Conservation (phyloP, 1,284 basidiomycete genomes). For the Boletus smithii region DNA sequence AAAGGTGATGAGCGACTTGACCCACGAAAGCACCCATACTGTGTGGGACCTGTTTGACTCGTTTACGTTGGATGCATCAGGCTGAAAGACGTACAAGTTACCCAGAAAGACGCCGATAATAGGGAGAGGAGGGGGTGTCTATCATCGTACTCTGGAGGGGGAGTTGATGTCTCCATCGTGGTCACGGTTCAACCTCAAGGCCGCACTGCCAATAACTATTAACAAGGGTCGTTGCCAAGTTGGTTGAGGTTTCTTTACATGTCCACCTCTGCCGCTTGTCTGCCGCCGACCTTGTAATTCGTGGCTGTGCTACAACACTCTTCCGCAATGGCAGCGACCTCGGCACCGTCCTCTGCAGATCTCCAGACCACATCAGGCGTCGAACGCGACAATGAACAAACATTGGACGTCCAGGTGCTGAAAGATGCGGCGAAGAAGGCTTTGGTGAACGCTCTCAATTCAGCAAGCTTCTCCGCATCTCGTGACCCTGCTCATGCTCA, state of each 20-base stretch:
- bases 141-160: slow-evolving; percentile 29
- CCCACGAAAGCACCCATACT: slow-evolving; percentile 83
- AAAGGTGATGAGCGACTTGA: slow-evolving; percentile 68
- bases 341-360: slow-evolving; percentile 25
- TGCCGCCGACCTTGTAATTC: slow-evolving; percentile 20
- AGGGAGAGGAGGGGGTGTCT: slow-evolving; percentile 58
- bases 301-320: slow-evolving; percentile 30
- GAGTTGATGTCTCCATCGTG: slow-evolving; percentile 25
- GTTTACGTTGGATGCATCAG: slow-evolving; percentile 2
- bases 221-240: background rate
- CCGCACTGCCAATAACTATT: no score
- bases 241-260: slow-evolving; percentile 5
- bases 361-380: slow-evolving; percentile 25
- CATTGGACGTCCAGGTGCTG: slow-evolving; percentile 66
- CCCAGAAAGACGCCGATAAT: slow-evolving; percentile 82
- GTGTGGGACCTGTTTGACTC: slow-evolving; percentile 9
- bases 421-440: slow-evolving; percentile 76
- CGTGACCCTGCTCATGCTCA: slow-evolving; percentile 4
- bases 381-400: slow-evolving; percentile 37
- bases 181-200: slow-evolving; percentile 6
- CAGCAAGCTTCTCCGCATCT: slow-evolving; percentile 45
- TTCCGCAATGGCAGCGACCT: slow-evolving; percentile 31
- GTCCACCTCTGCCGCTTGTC: slow-evolving; percentile 5
- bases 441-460: slow-evolving; percentile 79
- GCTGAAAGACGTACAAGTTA: slow-evolving; percentile 56